Evolutionary conservation across 2,329 filamentous ascomycete genomes (phyloP).

Genomic region (Aspergillus spinulosporus): DNA sequence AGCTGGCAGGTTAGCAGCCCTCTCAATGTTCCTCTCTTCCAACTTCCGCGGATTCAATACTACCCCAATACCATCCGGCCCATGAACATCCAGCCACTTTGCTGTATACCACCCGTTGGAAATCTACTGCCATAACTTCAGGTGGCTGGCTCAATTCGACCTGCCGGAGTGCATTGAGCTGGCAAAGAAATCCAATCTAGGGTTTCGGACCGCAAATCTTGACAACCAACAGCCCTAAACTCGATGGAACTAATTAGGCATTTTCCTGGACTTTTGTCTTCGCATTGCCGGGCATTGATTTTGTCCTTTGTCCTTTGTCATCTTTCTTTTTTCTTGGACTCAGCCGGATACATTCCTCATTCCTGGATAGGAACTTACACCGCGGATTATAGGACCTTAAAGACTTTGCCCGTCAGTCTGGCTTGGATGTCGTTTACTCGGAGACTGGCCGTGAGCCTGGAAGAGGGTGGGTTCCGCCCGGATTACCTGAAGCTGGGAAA

Average conservation of each 20-base stretch:
- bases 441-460: slow-evolving; percentile 92
- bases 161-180: not conserved
- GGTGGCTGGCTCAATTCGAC: not conserved
- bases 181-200: not conserved
- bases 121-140: not conserved
- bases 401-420: slow-evolving; percentile 97
- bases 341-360: slow-evolving; percentile 25
- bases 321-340: not conserved
- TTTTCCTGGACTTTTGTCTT: slow-evolving; percentile 3
- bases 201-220: not conserved
- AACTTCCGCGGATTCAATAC: slow-evolving; percentile 25
- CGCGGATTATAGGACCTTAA: slow-evolving; percentile 90
- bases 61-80: slow-evolving; percentile 20
- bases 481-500: slow-evolving; percentile 21
- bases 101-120: slow-evolving; percentile 8
- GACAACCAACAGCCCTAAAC: not conserved
- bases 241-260: slow-evolving; percentile 13
- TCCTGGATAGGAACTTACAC: slow-evolving; percentile 74
- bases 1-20: slow-evolving; percentile 97
- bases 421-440: slow-evolving; percentile 96
- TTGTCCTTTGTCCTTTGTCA: slow-evolving; percentile 3
- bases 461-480: slow-evolving; percentile 69
- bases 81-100: slow-evolving; percentile 20
- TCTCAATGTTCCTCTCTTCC: slow-evolving; percentile 30
- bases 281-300: not conserved